Conservation (phyloP, 176 grass and related monocot species). For the Zizania latifolia region DNA sequence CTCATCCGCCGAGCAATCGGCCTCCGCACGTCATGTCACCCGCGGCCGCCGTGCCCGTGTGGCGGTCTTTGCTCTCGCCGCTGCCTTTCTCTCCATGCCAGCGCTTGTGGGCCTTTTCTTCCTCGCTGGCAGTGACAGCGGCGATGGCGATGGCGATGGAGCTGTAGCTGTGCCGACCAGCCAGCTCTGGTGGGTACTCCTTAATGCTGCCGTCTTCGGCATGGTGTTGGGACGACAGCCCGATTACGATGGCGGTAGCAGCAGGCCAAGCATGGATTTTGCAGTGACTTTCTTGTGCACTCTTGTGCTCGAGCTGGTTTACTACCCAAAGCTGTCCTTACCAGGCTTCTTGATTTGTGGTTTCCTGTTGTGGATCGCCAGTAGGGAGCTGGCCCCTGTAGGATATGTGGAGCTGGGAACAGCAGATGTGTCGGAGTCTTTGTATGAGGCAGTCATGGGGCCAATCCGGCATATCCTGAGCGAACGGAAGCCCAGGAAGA, state of each 20-base stretch:
- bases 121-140: not conserved
- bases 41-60: constrained; percentile 46
- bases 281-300: constrained; percentile 71
- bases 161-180: constrained; percentile 22
- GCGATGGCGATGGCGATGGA: not conserved
- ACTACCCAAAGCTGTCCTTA: constrained; percentile 75
- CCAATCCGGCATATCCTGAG: constrained; percentile 80
- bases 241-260: constrained; percentile 2
- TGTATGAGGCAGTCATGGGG: constrained; percentile 61
- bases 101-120: constrained; percentile 49
- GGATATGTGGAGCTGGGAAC: constrained; percentile 57
- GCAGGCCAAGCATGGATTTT: constrained; percentile 60
- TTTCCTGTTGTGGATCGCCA: constrained; percentile 65
- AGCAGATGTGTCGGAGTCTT: constrained; percentile 34
- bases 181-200: constrained; percentile 59
- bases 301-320: constrained; percentile 76
- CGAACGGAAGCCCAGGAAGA: constrained; percentile 79
- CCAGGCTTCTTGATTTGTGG: constrained; percentile 68
- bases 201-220: constrained; percentile 62
- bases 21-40: constrained; percentile 38
- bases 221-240: constrained; percentile 67
- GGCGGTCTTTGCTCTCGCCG: constrained; percentile 45
- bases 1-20: constrained; percentile 45
- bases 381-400: constrained; percentile 49
- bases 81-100: constrained; percentile 52